Percentiles rank a stretch among this genome's conserved stretches.
These are phyloP conservation scores for Aspergillus bombycis DNA, from an alignment of 2,329 filamentous ascomycete genomes.

Conservation along the genomic window DNA sequence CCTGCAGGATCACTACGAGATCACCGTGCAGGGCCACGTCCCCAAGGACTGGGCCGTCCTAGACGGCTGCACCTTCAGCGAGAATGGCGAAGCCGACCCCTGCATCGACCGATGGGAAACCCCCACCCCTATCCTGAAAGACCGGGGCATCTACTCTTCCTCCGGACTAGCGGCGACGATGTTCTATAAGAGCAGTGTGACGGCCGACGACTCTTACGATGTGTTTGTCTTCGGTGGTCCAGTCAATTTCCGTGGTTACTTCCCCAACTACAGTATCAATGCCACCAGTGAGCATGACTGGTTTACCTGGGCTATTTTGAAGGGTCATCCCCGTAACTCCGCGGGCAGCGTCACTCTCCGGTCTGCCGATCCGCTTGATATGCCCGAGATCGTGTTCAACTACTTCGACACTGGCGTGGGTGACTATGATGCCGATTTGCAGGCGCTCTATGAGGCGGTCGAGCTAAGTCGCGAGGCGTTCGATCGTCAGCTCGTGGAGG, in stretches of 20 bases:
- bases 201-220: conserved; percentile 53
- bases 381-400: conserved; percentile 65
- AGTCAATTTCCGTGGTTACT: conserved; percentile 59
- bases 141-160: conserved; percentile 49
- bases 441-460: conserved; percentile 60
- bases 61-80: conserved; percentile 36
- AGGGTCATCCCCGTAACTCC: conserved; percentile 65
- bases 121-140: conserved; percentile 29
- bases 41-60: conserved; percentile 48
- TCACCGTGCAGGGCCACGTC: conserved; percentile 24
- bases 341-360: conserved; percentile 65
- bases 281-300: conserved; percentile 47
- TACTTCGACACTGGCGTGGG: conserved; percentile 53
- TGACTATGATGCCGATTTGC: conserved; percentile 52
- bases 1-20: conserved; percentile 60
- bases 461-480: conserved; percentile 54
- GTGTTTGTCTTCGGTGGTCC: conserved; percentile 59
- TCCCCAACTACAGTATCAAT: conserved; percentile 47
- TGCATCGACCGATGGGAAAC: conserved; percentile 50
- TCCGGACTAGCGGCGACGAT: conserved; percentile 60
- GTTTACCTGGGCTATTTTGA: conserved; percentile 55
- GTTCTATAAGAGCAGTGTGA: conserved; percentile 37
- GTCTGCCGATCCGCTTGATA: conserved; percentile 65
- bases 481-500: conserved; percentile 44
- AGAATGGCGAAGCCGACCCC: conserved; percentile 35